Base-by-base conservation (phyloP, 1,139 yeast species). In the Candida sanyaensis region DNA sequence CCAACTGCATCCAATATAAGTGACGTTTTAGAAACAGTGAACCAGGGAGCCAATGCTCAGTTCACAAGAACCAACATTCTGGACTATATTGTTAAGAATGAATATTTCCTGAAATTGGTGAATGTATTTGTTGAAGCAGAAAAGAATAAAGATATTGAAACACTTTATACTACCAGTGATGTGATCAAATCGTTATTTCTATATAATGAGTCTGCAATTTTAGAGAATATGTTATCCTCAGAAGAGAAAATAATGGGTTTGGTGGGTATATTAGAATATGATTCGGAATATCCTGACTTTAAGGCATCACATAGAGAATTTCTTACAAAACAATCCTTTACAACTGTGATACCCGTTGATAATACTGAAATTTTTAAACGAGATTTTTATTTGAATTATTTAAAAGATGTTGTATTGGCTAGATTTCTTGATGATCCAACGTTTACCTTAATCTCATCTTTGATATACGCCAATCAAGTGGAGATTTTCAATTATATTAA, bases 201-300 rank as follows among this genome's bases (percentile, higher is more conserved):
- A 37, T 85, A 86, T 65, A 88, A 88, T 59, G 97, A 92, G 56
- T 72, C 83, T 11, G 63, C 76, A 10, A 72, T 93, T 5, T 67
- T 91, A 37, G 96, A 90, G 50, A 71, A 78, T 40, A 75, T 92
- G 46, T 69, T 89, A 2, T 77, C 79, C 1, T 54, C 65, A 4
- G 93, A 87, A 54, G 78, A 77, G 3, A 73, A 79, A 47, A 76
- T 89, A 32, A 59, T 77, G 56, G 88, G 88, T 0, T 69, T 88
- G 5, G 79, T 86, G 8, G 96, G 96, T 0, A 86, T 90, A n/a
- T 68, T 93, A 43, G 99, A 93, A 63, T 93, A 92, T 64, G 97
- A 92, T 62, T 88, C 95, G 0, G 96, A 88, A 48, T 88, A 78
- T 58, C 96, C 97, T 0, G 75, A 75, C 23, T 75, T 78, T 54